Percentiles rank a stretch among this genome's conserved stretches.
Conservation (phyloP, 148 eudicot species). For the Camellia granthamiana region DNA sequence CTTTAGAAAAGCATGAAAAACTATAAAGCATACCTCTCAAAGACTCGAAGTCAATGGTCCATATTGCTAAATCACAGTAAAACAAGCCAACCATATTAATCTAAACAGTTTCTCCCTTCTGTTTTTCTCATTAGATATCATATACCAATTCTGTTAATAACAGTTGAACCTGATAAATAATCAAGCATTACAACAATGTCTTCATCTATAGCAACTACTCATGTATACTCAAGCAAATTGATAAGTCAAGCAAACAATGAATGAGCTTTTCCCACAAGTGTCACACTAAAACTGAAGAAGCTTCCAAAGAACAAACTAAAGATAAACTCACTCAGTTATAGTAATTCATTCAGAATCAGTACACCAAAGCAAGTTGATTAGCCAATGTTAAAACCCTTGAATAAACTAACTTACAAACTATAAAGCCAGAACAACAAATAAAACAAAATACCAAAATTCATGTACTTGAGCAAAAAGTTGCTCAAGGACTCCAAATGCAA, state of each 20-base stretch:
- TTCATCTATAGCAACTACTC: too few relatives aligned
- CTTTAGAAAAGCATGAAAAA: too few relatives aligned
- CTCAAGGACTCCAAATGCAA: not conserved
- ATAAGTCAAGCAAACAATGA: not conserved
- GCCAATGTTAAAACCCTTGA: too few relatives aligned
- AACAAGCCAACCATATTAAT: not conserved
- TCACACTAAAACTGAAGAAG: not conserved
- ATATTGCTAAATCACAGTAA: not conserved
- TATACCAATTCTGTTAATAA: not conserved
- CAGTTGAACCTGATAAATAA: not conserved
- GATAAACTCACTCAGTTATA: not conserved
- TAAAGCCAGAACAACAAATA: too few relatives aligned
- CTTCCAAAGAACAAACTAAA: not conserved
- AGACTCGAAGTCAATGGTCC: not conserved
- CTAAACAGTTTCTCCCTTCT: too few relatives aligned
- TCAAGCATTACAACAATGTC: not conserved
- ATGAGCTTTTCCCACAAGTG: not conserved
- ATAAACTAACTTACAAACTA: too few relatives aligned
- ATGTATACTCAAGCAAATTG: too few relatives aligned
- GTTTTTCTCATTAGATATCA: not conserved
- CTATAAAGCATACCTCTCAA: too few relatives aligned
- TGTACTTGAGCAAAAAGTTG: too few relatives aligned
- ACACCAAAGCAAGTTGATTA: too few relatives aligned
- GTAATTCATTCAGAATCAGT: too few relatives aligned
- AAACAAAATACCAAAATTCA: too few relatives aligned